These are phyloP conservation scores for Exophiala xenobiotica DNA, from an alignment of 2,329 filamentous ascomycete genomes.

Conservation along the genomic window DNA sequence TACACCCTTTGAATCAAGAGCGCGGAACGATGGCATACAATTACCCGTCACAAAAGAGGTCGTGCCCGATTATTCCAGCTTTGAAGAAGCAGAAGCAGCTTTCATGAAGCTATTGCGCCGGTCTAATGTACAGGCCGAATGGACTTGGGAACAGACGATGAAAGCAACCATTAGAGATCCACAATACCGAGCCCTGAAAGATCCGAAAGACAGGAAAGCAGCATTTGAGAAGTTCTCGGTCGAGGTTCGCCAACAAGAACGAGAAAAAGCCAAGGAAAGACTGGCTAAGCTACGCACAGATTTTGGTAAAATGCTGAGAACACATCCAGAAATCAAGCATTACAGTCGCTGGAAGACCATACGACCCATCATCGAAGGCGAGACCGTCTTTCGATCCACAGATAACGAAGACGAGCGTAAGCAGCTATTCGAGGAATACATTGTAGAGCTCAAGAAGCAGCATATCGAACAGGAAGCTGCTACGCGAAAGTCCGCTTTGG, in stretches of 20 bases:
- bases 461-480: constrained; percentile 73
- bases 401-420: constrained; percentile 83
- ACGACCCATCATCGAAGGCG: constrained; percentile 86
- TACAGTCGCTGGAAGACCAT: constrained; percentile 98
- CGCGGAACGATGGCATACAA: constrained; percentile 43
- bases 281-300: constrained; percentile 87
- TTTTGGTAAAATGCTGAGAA: constrained; percentile 93
- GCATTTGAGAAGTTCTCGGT: constrained; percentile 95
- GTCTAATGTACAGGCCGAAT: constrained; percentile 83
- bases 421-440: constrained; percentile 91
- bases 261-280: constrained; percentile 90
- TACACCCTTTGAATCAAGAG: constrained; percentile 48
- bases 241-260: constrained; percentile 87
- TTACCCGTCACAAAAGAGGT: constrained; percentile 42
- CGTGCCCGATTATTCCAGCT: constrained; percentile 74
- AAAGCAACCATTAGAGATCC: constrained; percentile 83
- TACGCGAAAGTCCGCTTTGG: constrained; percentile 76
- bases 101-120: constrained; percentile 88
- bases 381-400: constrained; percentile 92
- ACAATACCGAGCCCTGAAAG: constrained; percentile 88
- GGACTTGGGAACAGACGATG: constrained; percentile 89
- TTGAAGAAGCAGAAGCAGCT: constrained; percentile 87
- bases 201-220: constrained; percentile 83
- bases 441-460: constrained; percentile 75
- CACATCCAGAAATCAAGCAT: constrained; percentile 94